A percentile compares a stretch with the other conserved stretches of the same genome.
Conservation (phyloP, 768 basidiomycete species). For the Paxillus rubicundulus region DNA sequence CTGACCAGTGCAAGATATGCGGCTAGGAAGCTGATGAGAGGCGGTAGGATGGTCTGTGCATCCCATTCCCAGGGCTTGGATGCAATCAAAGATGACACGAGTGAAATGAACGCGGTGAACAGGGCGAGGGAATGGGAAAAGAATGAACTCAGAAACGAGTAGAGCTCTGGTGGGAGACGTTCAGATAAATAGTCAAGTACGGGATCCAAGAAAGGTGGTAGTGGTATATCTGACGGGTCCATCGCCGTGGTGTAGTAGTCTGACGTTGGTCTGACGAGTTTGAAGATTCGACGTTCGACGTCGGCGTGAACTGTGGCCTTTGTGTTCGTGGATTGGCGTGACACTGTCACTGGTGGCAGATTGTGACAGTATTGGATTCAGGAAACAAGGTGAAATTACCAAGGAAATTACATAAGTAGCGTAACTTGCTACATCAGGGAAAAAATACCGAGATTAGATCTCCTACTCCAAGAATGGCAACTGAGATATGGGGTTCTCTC, state of each 20-base stretch:
- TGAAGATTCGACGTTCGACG: no score
- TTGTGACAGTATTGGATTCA: no score
- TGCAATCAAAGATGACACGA: constrained; percentile 47
- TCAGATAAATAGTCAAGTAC: constrained; percentile 54
- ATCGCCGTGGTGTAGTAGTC: background rate
- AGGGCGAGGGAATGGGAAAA: constrained; percentile 54
- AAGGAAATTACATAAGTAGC: no score
- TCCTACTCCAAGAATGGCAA: constrained; percentile 5
- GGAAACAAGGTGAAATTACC: no score
- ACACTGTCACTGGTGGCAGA: background rate
- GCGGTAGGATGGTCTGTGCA: constrained; percentile 65
- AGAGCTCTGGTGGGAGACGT: constrained; percentile 54
- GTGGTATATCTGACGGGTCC: constrained; percentile 28
- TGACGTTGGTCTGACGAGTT: background rate
- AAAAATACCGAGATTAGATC: constrained; percentile 6
- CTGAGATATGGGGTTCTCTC: constrained; percentile 1
- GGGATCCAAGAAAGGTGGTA: constrained; percentile 53
- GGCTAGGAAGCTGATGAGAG: constrained; percentile 66
- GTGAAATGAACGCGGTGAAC: constrained; percentile 44
- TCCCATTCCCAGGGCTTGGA: constrained; percentile 62
- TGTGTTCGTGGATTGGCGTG: background rate
- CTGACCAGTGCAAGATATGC: constrained; percentile 77
- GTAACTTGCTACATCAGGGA: no score
- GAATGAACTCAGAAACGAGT: constrained; percentile 47
- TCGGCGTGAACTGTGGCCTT: no score